Evolutionary conservation across 2,329 filamentous ascomycete genomes (phyloP).

Genomic region (Lachnellula suecica): DNA sequence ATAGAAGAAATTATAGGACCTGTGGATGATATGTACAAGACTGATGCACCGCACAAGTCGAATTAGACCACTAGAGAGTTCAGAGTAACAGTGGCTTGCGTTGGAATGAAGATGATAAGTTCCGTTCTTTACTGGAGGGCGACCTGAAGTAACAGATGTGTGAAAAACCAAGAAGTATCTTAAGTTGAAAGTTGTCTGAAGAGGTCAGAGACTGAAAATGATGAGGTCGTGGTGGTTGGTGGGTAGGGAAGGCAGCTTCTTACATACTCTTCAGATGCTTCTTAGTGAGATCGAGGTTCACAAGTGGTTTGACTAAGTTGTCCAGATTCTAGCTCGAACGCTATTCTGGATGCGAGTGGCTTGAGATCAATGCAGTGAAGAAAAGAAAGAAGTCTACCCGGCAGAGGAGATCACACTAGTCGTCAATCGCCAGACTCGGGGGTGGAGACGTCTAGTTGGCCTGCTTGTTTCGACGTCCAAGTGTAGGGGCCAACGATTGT

Average conservation of each 20-base stretch:
- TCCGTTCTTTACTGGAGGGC: neutral
- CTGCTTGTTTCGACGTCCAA: conserved; percentile 32
- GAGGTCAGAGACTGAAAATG: conserved; percentile 24
- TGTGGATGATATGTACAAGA: conserved; percentile 1
- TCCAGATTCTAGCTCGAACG: no score
- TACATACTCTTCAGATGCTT: conserved; percentile 30
- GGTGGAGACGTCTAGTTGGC: conserved; percentile 22
- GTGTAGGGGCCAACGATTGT: conserved; percentile 20
- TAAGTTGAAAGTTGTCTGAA: conserved; percentile 20
- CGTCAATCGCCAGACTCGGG: conserved; percentile 19
- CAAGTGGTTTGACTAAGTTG: no score
- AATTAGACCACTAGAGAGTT: neutral
- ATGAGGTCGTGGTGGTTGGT: conserved; percentile 12
- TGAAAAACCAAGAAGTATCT: conserved; percentile 3
- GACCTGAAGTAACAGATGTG: neutral
- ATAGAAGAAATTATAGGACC: neutral
- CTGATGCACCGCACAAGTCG: conserved; percentile 13
- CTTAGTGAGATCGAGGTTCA: conserved; percentile 12
- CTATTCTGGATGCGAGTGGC: conserved; percentile 31
- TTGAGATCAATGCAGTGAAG: conserved; percentile 13
- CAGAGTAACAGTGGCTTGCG: conserved; percentile 1
- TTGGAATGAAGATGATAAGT: no score
- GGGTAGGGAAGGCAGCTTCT: conserved; percentile 22
- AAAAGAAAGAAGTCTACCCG: conserved; percentile 22
- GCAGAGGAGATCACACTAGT: conserved; percentile 19